Conservation (phyloP, 2,329 filamentous ascomycete species). For the Sordariomycetes sp. region DNA sequence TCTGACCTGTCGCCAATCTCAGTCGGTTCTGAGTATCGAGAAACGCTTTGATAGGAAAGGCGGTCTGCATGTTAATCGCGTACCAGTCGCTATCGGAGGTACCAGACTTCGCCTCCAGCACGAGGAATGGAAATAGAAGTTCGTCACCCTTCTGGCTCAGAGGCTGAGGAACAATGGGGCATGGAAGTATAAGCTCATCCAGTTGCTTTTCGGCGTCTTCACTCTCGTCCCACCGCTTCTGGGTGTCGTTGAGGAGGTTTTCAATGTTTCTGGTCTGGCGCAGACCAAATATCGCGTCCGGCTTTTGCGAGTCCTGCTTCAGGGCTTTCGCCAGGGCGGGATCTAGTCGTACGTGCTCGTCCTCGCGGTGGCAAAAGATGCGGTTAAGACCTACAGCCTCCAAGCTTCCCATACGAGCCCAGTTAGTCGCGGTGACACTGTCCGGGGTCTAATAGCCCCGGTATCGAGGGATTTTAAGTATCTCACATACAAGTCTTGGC, state of each 20-base stretch:
- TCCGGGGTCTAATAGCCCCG: too few species aligned
- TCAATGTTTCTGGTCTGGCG: background rate
- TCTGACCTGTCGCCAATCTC: background rate
- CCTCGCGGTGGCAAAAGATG: background rate
- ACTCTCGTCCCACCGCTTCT: background rate
- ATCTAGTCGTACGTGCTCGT: background rate
- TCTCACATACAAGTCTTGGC: background rate
- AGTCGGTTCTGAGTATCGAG: constrained; percentile 3
- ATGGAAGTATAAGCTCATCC: background rate
- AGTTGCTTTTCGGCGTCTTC: background rate
- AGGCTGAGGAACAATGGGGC: background rate
- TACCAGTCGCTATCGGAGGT: constrained; percentile 5
- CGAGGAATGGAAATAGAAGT: constrained; percentile 4
- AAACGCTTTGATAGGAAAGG: constrained; percentile 8
- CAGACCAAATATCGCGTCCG: background rate
- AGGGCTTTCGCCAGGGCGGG: background rate
- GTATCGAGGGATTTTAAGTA: background rate
- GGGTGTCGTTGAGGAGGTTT: background rate
- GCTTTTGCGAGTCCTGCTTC: background rate
- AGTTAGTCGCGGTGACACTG: background rate
- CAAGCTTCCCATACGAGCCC: background rate
- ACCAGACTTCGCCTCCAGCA: constrained; percentile 6
- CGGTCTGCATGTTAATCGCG: constrained; percentile 9
- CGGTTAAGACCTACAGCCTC: background rate
- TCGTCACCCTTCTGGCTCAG: constrained; percentile 2